A percentile compares a stretch with the other conserved stretches of the same genome.
Evolutionary conservation across 352 stramenopile species (phyloP).

Genomic region (Pythium aphanidermatum): DNA sequence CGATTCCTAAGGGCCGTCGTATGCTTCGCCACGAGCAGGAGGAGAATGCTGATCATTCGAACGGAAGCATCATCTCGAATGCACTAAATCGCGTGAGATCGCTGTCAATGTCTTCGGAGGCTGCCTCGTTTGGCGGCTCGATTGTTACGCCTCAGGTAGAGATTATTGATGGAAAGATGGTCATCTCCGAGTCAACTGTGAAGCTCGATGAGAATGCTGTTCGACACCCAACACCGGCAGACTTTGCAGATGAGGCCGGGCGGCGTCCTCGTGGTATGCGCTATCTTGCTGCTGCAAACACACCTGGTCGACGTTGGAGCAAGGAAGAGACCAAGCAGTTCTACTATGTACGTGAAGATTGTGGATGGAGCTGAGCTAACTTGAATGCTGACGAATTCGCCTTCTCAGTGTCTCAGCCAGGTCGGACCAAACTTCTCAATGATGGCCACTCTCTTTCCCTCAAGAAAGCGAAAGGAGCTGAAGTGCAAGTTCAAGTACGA

Average conservation of each 20-base stretch:
- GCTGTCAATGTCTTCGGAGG: slow-evolving; percentile 58
- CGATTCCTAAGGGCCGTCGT: slow-evolving; percentile 55
- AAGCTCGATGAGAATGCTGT: slow-evolving; percentile 42
- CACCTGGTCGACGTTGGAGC: slow-evolving; percentile 53
- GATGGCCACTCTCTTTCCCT: slow-evolving; percentile 81
- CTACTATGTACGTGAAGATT: slow-evolving; percentile 58
- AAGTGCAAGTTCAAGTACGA: slow-evolving; percentile 88
- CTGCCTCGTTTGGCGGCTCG: slow-evolving; percentile 49
- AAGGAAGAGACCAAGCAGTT: slow-evolving; percentile 87
- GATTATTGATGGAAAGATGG: slow-evolving; percentile 84
- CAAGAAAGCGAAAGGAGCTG: slow-evolving; percentile 73
- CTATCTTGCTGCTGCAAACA: slow-evolving; percentile 35
- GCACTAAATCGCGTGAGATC: slow-evolving; percentile 49
- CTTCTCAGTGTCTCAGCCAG: slow-evolving; percentile 59
- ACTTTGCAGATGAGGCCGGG: slow-evolving; percentile 27
- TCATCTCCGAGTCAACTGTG: slow-evolving; percentile 64
- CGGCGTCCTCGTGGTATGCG: slow-evolving; percentile 28
- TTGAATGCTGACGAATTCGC: not conserved
- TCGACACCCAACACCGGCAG: slow-evolving; percentile 17
- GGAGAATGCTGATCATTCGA: slow-evolving; percentile 34
- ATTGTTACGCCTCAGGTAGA: slow-evolving; percentile 73
- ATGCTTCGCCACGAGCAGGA: slow-evolving; percentile 60
- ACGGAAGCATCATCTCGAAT: slow-evolving; percentile 8
- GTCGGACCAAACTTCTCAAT: slow-evolving; percentile 83
- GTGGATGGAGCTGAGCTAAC: not conserved